Evolutionary conservation across 2,329 filamentous ascomycete genomes (phyloP).

Genomic region (Neurospora sp.): DNA sequence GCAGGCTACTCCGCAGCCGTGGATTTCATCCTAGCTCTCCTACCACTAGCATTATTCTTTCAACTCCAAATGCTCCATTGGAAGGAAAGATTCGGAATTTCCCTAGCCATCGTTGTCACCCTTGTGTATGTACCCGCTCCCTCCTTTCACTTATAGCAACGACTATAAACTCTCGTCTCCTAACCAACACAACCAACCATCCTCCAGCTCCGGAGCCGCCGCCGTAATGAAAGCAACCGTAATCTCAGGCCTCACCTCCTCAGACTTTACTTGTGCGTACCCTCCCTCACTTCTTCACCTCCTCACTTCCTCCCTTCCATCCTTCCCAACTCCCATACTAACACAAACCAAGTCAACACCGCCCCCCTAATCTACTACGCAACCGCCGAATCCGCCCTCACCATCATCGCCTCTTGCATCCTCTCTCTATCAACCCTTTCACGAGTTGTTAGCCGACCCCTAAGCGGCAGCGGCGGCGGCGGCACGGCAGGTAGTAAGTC

Average conservation of each 20-base stretch:
- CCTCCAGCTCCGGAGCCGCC: neutral
- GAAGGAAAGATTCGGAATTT: conserved; percentile 1
- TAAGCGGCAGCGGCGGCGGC: too few relatives aligned
- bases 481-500: neutral
- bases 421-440: neutral
- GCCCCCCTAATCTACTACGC: conserved; percentile 2
- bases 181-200: neutral
- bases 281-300: neutral
- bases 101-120: conserved; percentile 2
- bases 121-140: neutral
- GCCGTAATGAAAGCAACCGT: neutral
- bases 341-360: neutral
- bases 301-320: neutral
- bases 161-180: neutral
- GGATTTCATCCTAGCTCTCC: conserved; percentile 2
- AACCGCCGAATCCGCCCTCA: conserved; percentile 6
- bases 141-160: neutral
- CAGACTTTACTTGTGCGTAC: neutral
- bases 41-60: neutral
- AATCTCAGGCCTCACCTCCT: neutral
- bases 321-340: neutral
- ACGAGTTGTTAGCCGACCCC: neutral
- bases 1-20: conserved; percentile 1
- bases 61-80: conserved; percentile 1
- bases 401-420: conserved; percentile 6